Evolutionary conservation across 2,329 filamentous ascomycete species (phyloP).

Genomic region (Fusarium palustre): DNA sequence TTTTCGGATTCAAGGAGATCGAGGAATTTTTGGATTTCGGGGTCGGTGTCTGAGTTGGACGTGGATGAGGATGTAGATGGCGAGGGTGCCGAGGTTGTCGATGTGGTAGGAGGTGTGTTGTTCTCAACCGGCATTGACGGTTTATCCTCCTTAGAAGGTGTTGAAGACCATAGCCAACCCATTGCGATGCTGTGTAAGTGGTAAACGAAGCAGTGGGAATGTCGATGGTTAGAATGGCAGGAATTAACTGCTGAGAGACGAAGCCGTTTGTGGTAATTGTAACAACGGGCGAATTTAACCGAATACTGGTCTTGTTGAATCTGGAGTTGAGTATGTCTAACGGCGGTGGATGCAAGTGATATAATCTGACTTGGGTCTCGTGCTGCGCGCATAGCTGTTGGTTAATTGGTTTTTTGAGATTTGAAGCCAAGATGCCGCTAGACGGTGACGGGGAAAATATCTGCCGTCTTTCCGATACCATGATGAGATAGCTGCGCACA

Average conservation of each 20-base stretch:
- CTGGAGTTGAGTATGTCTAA: slow-evolving; percentile 1
- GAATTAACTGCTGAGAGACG: not conserved
- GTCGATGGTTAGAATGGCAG: not conserved
- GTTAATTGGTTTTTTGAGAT: slow-evolving; percentile 24
- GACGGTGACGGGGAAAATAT: slow-evolving; percentile 42
- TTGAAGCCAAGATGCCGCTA: slow-evolving; percentile 14
- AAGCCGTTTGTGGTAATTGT: not conserved
- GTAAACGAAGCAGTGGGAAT: not conserved
- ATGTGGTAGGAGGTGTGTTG: slow-evolving; percentile 39
- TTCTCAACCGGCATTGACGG: slow-evolving; percentile 43
- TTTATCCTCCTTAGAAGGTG: slow-evolving; percentile 45
- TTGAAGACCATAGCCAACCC: slow-evolving; percentile 71
- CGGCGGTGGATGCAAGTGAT: not conserved
- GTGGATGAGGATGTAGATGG: slow-evolving; percentile 13
- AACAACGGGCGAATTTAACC: not conserved
- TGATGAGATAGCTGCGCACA: not conserved
- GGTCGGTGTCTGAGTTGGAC: slow-evolving; percentile 54
- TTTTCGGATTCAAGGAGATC: slow-evolving; percentile 57
- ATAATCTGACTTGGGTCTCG: slow-evolving; percentile 1
- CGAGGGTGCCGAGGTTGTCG: slow-evolving; percentile 12
- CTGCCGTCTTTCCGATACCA: slow-evolving; percentile 40
- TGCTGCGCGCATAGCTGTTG: not conserved
- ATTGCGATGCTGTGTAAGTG: slow-evolving; percentile 54
- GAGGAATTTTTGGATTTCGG: slow-evolving; percentile 67
- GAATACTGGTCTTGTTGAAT: slow-evolving; percentile 2